Evolutionary conservation across 192 early-diverging fungal genomes (phyloP).

Genomic region (Mortierella claussenii): DNA sequence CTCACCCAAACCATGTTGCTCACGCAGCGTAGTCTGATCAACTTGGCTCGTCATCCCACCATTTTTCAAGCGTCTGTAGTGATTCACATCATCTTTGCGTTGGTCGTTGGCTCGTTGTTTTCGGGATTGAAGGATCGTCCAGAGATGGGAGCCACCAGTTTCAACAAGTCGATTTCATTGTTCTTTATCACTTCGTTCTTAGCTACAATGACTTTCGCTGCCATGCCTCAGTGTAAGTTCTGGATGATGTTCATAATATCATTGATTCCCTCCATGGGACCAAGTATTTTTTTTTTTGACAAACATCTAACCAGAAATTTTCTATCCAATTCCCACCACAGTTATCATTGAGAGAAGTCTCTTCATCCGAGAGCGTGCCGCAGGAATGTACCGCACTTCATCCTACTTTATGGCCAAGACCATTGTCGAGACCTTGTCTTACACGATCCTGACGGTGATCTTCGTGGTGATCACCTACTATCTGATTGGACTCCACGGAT

Average conservation of each 20-base stretch:
- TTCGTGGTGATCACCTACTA: slow-evolving; percentile 86
- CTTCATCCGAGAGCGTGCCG: slow-evolving; percentile 79
- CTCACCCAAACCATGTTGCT: slow-evolving; percentile 67
- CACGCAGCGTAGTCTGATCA: slow-evolving; percentile 68
- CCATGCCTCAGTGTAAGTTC: slow-evolving; percentile 70
- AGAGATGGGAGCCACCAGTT: slow-evolving; percentile 32
- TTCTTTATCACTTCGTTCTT: slow-evolving; percentile 56
- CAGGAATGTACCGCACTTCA: slow-evolving; percentile 75
- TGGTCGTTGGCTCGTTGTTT: slow-evolving; percentile 47
- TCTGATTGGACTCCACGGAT: slow-evolving; percentile 83
- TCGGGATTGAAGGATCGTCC: slow-evolving; percentile 44
- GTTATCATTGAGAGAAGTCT: slow-evolving; percentile 76
- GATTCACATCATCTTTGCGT: slow-evolving; percentile 63
- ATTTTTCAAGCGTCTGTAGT: slow-evolving; percentile 68
- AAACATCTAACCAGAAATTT: no score
- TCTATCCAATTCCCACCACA: slow-evolving; percentile 2
- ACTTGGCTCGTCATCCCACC: slow-evolving; percentile 71
- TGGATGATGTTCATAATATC: background rate
- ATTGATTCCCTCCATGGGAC: no score
- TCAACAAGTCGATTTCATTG: slow-evolving; percentile 59
- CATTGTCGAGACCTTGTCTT: slow-evolving; percentile 24
- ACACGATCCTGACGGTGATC: slow-evolving; percentile 81
- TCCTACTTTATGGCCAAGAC: slow-evolving; percentile 79
- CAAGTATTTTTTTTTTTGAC: no score
- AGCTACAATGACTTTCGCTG: slow-evolving; percentile 66